Evolutionary conservation across 441 rosid genomes (phyloP), one percentile per base, ranked within the genome.

Genomic region (Erysimum pusillum): DNA sequence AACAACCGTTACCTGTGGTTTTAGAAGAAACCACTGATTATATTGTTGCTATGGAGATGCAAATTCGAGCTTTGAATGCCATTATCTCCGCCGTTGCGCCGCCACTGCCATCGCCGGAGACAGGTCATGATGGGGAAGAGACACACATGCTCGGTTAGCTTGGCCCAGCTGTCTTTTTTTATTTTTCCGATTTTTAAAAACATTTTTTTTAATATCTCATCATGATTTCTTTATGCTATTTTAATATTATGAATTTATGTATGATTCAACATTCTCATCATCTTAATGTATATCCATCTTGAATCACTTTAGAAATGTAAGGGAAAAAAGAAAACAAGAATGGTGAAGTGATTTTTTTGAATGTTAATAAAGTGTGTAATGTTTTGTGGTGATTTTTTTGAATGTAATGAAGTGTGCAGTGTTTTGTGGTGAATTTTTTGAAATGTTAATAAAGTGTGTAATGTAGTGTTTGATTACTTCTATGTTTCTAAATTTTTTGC

Each of bases 21-120:
- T 82, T 95, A 22, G 97, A 95, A 68, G 99, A 95, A 72, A 92
- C 95, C 0, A 87, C 95, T 0, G 99, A 95, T 87, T 95, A 95
- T 64, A 95, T 95, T 51, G 89, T 88, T 20, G 99, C 99, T 20
- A 81, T 93, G 76, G 94, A 95, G 93, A 95, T 93, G 99, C 99
- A 93, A 76, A 87, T 95, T 63, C 83, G 93, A 68, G 92, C 97
- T 81, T 86, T 95, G 93, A 84, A 69, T 15, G 87, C 90, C 12
- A 73, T 95, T n/a, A 84, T 91, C 22, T 88, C 87, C 58, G 75
- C 81, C 72, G 69, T 75, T 7, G 62, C 63, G 52, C 9, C 39
- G 3, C 44, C 51, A 28, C 59, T 15, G 14, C 52, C 25, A 13
- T 14, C 46, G 42, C 42, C 46, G 38, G 68, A 32, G 20, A 44